Conservation (phyloP, 2,329 filamentous ascomycete species). For the Aschersonia sp. region DNA sequence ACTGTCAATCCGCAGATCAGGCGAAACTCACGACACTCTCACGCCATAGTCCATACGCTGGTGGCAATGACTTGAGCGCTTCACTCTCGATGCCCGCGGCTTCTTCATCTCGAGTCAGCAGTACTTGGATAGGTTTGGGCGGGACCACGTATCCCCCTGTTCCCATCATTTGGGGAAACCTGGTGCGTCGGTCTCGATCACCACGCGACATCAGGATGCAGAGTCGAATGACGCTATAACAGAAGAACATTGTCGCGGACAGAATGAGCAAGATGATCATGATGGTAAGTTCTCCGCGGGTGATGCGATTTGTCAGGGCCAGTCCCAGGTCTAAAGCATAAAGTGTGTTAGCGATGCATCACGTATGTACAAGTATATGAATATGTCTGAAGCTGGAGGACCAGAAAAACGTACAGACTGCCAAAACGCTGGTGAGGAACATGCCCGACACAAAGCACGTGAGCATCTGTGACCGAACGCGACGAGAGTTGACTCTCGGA, state of each 20-base stretch:
- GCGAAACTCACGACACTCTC: slow-evolving; percentile 56
- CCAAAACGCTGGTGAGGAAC: slow-evolving; percentile 42
- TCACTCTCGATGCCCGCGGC: slow-evolving; percentile 41
- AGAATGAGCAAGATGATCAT: slow-evolving; percentile 68
- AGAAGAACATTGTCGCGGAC: slow-evolving; percentile 63
- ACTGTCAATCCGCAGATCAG: not conserved
- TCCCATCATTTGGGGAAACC: slow-evolving; percentile 29
- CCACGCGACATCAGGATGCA: slow-evolving; percentile 48
- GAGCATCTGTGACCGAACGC: slow-evolving; percentile 39
- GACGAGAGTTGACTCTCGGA: slow-evolving; percentile 38
- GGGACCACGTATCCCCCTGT: slow-evolving; percentile 57
- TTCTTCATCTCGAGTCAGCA: slow-evolving; percentile 63
- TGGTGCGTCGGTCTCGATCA: slow-evolving; percentile 13
- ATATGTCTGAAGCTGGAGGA: not conserved
- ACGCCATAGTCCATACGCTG: slow-evolving; percentile 76
- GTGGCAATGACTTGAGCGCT: slow-evolving; percentile 48
- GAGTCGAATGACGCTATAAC: slow-evolving; percentile 61
- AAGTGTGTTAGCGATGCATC: not conserved
- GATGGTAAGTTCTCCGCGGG: slow-evolving; percentile 61
- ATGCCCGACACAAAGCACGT: slow-evolving; percentile 51
- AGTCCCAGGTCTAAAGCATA: slow-evolving; percentile 52
- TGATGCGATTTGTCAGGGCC: slow-evolving; percentile 47
- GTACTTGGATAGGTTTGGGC: slow-evolving; percentile 59
- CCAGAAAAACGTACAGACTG: slow-evolving; percentile 47
- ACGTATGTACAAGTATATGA: no score